Base-by-base conservation (phyloP, 257 asterid species). In the Solanum chmielewskii region DNA sequence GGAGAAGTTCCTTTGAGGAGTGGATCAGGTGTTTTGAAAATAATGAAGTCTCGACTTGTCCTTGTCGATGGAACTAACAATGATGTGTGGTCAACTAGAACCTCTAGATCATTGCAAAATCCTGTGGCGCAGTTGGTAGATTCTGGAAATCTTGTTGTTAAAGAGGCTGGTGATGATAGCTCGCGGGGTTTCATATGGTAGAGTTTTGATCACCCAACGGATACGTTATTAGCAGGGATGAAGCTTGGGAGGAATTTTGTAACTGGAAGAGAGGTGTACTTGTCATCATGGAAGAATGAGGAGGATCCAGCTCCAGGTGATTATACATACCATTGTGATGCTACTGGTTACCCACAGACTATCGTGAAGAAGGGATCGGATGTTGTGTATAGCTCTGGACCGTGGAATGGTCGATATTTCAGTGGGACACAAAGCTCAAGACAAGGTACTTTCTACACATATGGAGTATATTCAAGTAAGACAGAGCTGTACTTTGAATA, bases 271-370 rank as follows among this genome's bases (percentile, higher is more conserved):
- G 83, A 76, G 33, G 89, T 25, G 42, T 62, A 89, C 13, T 23
- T 92, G 52, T 90, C 90, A 2, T 91, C 94, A 1, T 92, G 94
- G 94, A 91, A 49, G 85, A 84, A 44, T 3, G 14, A 23, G 15
- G 91, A 91, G 5, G 93, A 92, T 44, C 95, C 94, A 25, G 91
- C 93, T 4, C 81, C 86, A 1, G 93, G 93, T 15, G 91, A 91
- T 3, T 91, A 33, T 39, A 33, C 84, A 10, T 15, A 1, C 44
- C 83, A 52, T 68, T 85, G 92, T 4, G 89, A 87, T 31, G 86
- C 86, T 87, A 11, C 42, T 87, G 91, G 90, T 23, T 37, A 90
- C 85, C 89, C 91, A n/a, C 86, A 90, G 31, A 0, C 83, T 25
- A 91, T 89, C 47, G 2, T 85, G 41, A 84, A 15, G 59, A 86